Conservation (phyloP, 805 yeast genomes). For the Ogataea sp. region DNA sequence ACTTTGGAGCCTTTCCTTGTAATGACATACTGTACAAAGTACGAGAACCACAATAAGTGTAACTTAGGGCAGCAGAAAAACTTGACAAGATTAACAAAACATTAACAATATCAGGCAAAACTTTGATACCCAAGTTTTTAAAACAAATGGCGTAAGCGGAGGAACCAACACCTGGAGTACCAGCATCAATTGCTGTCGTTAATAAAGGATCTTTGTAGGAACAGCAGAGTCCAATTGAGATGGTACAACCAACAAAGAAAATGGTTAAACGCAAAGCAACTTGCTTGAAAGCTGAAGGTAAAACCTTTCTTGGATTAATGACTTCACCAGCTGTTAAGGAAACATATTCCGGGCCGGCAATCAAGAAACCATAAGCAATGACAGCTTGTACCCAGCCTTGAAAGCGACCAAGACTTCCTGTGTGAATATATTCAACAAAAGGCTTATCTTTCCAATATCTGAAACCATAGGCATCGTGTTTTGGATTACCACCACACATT, state of each 20-base stretch:
- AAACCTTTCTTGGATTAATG: constrained; percentile 36
- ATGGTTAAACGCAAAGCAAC: constrained; percentile 35
- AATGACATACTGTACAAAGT: constrained; percentile 38
- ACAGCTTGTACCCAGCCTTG: constrained; percentile 36
- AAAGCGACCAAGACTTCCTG: constrained; percentile 37
- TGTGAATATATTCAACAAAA: constrained; percentile 27
- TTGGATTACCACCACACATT: constrained; percentile 46
- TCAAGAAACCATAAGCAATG: constrained; percentile 33
- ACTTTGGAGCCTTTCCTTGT: constrained; percentile 37
- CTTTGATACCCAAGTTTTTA: constrained; percentile 33
- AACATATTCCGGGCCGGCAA: constrained; percentile 44
- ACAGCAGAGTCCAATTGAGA: constrained; percentile 37
- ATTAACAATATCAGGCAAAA: constrained; percentile 38
- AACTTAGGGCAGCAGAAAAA: constrained; percentile 42
- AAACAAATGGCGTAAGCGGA: constrained; percentile 44
- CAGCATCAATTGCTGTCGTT: constrained; percentile 22
- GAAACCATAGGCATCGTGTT: constrained; percentile 30
- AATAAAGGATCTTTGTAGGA: constrained; percentile 34
- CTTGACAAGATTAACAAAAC: constrained; percentile 34
- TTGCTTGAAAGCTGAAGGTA: constrained; percentile 40
- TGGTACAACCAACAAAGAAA: constrained; percentile 40
- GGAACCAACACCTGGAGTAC: constrained; percentile 37
- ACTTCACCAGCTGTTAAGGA: constrained; percentile 41
- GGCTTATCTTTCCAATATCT: constrained; percentile 25
- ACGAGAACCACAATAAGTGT: constrained; percentile 39